Percentiles rank a stretch among this genome's conserved stretches.
Conservation (phyloP, 306 rosid genomes). For the Cicer arietinum region DNA sequence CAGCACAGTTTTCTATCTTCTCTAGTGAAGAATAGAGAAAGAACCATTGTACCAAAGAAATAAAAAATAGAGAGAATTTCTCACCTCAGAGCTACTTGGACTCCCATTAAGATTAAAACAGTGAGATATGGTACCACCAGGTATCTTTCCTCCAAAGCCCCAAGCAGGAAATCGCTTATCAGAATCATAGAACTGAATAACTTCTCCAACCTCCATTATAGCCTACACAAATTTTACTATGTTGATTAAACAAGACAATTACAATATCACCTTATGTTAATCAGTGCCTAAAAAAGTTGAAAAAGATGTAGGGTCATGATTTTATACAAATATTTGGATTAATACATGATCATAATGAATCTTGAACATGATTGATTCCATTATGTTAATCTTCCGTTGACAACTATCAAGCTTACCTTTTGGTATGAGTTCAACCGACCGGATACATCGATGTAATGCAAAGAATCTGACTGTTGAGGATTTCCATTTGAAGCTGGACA, state of each 20-base stretch:
- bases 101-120: constrained; percentile 79
- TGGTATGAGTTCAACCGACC: constrained; percentile 82
- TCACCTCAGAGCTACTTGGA: constrained; percentile 63
- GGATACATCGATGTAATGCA: constrained; percentile 66
- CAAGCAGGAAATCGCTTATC: constrained; percentile 81
- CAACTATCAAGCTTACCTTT: constrained; percentile 52
- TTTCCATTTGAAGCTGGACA: constrained; percentile 84
- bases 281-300: background rate
- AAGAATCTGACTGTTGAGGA: constrained; percentile 63
- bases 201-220: constrained; percentile 83
- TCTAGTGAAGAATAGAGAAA: constrained; percentile 6
- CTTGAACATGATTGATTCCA: background rate
- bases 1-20: background rate
- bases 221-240: constrained; percentile 56
- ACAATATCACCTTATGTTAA: constrained; percentile 3
- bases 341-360: background rate
- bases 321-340: too few relatives aligned
- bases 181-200: constrained; percentile 84
- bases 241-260: constrained; percentile 31
- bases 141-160: constrained; percentile 87
- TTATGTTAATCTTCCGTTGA: background rate
- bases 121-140: constrained; percentile 60
- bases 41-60: constrained; percentile 9
- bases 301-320: background rate
- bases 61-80: background rate